These are phyloP conservation scores for Eucalyptus regnans DNA, from an alignment of 345 rosid genomes.

Conservation along the genomic window DNA sequence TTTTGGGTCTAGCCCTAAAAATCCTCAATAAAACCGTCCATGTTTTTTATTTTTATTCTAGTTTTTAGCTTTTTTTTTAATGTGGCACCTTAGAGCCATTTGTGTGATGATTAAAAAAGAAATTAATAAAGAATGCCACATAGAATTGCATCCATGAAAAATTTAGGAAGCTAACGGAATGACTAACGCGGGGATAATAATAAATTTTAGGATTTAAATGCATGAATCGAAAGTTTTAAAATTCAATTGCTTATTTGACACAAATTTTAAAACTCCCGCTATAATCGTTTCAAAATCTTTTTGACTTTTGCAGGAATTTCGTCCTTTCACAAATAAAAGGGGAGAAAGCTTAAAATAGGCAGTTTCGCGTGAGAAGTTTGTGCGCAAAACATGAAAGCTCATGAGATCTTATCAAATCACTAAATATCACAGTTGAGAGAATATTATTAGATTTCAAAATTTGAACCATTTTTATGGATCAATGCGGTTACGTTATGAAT, in stretches of 20 bases:
- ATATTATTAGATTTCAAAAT: background rate
- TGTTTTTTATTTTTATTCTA: background rate
- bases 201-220: background rate
- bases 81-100: background rate
- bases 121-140: background rate
- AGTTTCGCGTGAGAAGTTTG: background rate
- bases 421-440: background rate
- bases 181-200: background rate
- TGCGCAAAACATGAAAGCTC: background rate
- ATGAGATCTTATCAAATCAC: background rate
- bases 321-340: background rate
- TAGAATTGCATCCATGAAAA: background rate
- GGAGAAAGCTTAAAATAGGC: background rate
- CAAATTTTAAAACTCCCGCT: background rate
- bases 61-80: background rate
- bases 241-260: background rate
- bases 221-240: background rate
- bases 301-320: background rate
- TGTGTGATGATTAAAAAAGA: background rate
- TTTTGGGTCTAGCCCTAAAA: too few species aligned
- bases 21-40: too few species aligned
- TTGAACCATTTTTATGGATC: background rate
- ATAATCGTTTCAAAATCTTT: background rate
- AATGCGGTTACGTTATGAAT: background rate
- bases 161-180: background rate